Conservation (phyloP, 306 rosid genomes). For the Vigna radiata region DNA sequence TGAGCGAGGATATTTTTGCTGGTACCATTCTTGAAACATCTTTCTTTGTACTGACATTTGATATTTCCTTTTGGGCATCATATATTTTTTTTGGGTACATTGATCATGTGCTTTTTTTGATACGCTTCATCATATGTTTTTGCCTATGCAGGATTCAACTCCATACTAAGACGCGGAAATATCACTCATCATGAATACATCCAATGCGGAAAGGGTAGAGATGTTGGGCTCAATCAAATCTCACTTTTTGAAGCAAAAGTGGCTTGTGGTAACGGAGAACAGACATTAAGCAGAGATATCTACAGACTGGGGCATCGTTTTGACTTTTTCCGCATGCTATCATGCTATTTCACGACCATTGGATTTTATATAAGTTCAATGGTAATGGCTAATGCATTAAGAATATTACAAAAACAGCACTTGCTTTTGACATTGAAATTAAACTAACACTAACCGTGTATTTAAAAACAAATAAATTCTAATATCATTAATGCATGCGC, state of each 20-base stretch:
- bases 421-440: constrained; percentile 16
- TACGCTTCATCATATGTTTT: constrained; percentile 36
- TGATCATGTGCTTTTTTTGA: neutral
- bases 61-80: constrained; percentile 28
- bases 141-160: constrained; percentile 75
- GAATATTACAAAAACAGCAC: constrained; percentile 15
- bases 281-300: constrained; percentile 86
- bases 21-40: constrained; percentile 61
- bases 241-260: constrained; percentile 97
- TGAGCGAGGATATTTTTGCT: constrained; percentile 98
- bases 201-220: constrained; percentile 99
- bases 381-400: constrained; percentile 61
- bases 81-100: neutral
- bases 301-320: constrained; percentile 96
- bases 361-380: constrained; percentile 87
- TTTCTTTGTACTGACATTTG: constrained; percentile 12
- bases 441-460: constrained; percentile 23
- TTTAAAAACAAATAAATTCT: constrained; percentile 22
- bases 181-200: constrained; percentile 95
- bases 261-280: constrained; percentile 98
- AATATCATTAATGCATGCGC: neutral
- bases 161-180: constrained; percentile 90
- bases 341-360: constrained; percentile 84
- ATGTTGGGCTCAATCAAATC: constrained; percentile 97
- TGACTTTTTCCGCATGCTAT: constrained; percentile 97